Base-by-base conservation (phyloP, 176 grass and related monocot genomes). In the Cenchrus fungigraminus region DNA sequence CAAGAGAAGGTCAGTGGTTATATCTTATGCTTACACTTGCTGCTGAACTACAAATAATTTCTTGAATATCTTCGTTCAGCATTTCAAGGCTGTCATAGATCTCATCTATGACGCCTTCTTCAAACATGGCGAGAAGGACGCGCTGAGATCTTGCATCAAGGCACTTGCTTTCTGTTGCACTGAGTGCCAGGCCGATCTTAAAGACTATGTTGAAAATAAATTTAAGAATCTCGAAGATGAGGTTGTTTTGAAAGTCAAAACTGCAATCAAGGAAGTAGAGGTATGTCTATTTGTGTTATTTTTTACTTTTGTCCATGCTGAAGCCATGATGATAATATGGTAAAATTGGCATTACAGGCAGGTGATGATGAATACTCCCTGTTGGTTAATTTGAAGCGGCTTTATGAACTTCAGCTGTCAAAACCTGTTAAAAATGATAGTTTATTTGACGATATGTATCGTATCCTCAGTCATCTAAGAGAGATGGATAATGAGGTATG, bases 351-450 rank as follows among this genome's bases (percentile, higher is more conserved):
- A 66, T 84, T 90, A 62, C 89, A 98, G 97, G 91, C 93, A 61
- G 97, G 97, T 50, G 97, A 93, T 79, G 97, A 98, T 95, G 97
- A 98, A 86, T 98, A 98, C 85, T 95, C 97, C 19, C 93, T 98
- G 87, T 86, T 98, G 88, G 97, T 98, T 74, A 98, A 98, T 87
- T 88, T 98, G 84, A 98, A 98, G 71, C 61, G 97, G 55, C 81
- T 98, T 83, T 93, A 98, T 83, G 97, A 95, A 89, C 88, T 98
- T 87, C 97, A 95, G 64, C 75, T 98, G 70, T 89, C 89, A 78
- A 98, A 94, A 87, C 51, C 83, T 87, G 86, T 98, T 51, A 75
- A 77, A 43, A 86, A 81, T 74, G 88, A 95, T 80, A 86, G 83
- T 86, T 92, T 98, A 86, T 98, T 90, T 79, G 91, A 91, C 54